Percentiles rank a stretch among this genome's conserved stretches.
These are phyloP conservation scores for Claviceps digitariae DNA, from an alignment of 2,329 filamentous ascomycete genomes.

Conservation along the genomic window DNA sequence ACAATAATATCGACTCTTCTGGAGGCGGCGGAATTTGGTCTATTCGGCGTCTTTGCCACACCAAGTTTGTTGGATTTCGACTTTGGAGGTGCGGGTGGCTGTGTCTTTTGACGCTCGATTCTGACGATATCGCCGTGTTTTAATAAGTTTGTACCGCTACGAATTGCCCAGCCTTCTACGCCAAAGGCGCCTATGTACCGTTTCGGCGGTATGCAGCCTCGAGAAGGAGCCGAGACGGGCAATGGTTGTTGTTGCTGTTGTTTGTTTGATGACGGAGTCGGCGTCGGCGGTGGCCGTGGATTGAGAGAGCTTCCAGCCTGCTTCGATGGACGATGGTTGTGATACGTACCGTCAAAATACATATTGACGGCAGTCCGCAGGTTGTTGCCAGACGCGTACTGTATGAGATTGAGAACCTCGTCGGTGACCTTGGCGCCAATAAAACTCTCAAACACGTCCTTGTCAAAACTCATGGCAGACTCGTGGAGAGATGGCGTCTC, in stretches of 20 bases:
- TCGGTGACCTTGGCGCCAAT: slow-evolving; percentile 41
- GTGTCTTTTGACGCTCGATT: slow-evolving; percentile 75
- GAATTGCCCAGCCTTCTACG: slow-evolving; percentile 81
- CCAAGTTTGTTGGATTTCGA: slow-evolving; percentile 27
- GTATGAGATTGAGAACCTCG: slow-evolving; percentile 35
- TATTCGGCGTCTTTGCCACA: slow-evolving; percentile 16
- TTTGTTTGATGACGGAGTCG: neutral
- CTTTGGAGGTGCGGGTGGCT: slow-evolving; percentile 38
- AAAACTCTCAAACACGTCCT: slow-evolving; percentile 43
- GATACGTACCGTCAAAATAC: slow-evolving; percentile 59
- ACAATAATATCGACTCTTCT: slow-evolving; percentile 76
- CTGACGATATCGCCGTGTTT: slow-evolving; percentile 71
- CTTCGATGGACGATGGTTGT: slow-evolving; percentile 25
- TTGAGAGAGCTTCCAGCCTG: neutral
- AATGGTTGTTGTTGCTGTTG: neutral
- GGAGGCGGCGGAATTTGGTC: slow-evolving; percentile 36
- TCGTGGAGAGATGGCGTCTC: slow-evolving; percentile 9
- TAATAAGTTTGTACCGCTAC: slow-evolving; percentile 62
- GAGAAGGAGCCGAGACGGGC: neutral
- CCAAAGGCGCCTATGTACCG: slow-evolving; percentile 89
- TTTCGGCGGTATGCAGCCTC: slow-evolving; percentile 21
- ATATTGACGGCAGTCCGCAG: slow-evolving; percentile 53
- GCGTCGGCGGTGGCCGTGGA: neutral
- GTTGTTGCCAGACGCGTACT: slow-evolving; percentile 40
- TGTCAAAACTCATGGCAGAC: slow-evolving; percentile 34